phyloP scores from a whole-genome alignment of 345 rosid species.

The Noccaea bulbosa region DNA sequence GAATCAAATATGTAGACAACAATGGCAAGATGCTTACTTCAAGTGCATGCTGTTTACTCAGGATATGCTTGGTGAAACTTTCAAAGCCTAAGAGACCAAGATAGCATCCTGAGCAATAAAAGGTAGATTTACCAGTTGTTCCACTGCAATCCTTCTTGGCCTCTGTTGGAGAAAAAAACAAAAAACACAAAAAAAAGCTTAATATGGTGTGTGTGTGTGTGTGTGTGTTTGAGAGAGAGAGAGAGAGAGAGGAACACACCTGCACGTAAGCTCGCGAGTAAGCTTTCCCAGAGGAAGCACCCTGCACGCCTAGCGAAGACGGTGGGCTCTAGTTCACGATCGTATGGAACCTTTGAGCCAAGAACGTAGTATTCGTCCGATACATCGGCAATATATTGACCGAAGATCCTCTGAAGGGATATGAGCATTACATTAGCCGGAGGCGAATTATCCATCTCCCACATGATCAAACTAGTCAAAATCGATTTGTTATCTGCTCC shows the following conservation, averaged over 20 bases:
- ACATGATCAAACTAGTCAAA: no score
- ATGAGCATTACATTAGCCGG: not conserved
- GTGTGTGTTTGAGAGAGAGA: no score
- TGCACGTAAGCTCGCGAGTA: not conserved
- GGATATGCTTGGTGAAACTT: not conserved
- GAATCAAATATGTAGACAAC: no score
- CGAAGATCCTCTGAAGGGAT: not conserved
- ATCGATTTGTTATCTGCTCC: not conserved
- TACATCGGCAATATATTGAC: not conserved
- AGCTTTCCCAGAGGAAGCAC: not conserved
- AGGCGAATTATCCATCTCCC: not conserved
- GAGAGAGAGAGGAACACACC: not conserved
- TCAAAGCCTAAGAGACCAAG: not conserved
- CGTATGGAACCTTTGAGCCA: not conserved
- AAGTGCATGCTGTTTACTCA: not conserved
- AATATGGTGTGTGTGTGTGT: no score
- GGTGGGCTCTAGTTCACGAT: no score
- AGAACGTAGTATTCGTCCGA: not conserved
- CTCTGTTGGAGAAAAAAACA: no score
- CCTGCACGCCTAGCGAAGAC: not conserved
- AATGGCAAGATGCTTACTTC: not conserved
- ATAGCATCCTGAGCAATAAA: not conserved
- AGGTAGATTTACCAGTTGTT: not conserved
- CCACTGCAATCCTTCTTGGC: not conserved
- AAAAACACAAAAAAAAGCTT: rapidly evolving